Base-by-base conservation (phyloP, 2,329 filamentous ascomycete species). In the Teratosphaeria nubilosa region DNA sequence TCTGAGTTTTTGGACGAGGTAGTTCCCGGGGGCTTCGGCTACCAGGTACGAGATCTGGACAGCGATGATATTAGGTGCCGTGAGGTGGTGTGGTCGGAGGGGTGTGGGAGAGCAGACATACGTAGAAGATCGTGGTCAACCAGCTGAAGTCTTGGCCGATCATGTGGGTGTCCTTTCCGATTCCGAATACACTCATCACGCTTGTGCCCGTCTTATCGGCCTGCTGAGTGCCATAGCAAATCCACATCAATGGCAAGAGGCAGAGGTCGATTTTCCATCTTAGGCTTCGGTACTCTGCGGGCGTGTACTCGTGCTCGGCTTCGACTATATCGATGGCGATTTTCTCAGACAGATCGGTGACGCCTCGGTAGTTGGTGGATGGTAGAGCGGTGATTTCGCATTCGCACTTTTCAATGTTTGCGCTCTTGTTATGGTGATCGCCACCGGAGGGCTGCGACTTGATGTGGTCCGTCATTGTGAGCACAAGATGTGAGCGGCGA, bases 161-260 rank as follows among this genome's bases (percentile, higher is more conserved):
- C 27, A 60, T 54, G 31, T 53, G n/a, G 14, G 59, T 56, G 24
- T 60, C 59, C 3, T 30, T 22, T 5, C 45, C 22, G 45, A 59
- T 54, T 1, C 59, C 59, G 50, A 60, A 60, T 22, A 60, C 59
- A 37, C 50, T 31, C 56, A 56, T 56, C 13, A 58, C 54, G 41
- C 56, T 52, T 9, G 56, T 60, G 10, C 56, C 54, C 3, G 74
- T 77, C 63, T 77, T 77, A 62, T 77, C 75, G 6, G 41, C 41
- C 41, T 48, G 41, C 59, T 78, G 76, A 51, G 76, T 77, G 27
- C 76, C 76, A 56, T 78, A 78, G 59, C 75, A 76, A 52, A 68
- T 59, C 70, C 73, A 78, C 76, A 78, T 77, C 41, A 77, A 63
- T 2, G 75, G 75, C 1, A 77, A 68, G 11, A 77, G 65, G 56